phyloP scores from a whole-genome alignment of 495 filamentous ascomycete genomes.

The Poronia punctata region DNA sequence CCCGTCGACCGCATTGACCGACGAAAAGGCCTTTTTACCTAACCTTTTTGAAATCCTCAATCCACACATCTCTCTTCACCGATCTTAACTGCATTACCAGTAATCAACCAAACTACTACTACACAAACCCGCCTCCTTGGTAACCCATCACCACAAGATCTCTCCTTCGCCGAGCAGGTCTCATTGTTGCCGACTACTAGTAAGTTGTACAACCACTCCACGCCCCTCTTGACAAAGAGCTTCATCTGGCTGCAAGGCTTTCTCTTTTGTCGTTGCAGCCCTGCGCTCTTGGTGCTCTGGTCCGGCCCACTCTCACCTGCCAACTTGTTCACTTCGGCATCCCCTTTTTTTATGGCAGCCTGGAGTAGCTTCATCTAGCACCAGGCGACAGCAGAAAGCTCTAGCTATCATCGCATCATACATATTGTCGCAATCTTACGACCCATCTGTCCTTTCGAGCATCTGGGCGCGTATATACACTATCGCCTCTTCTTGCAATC shows the following conservation, averaged over 20 bases:
- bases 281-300: conserved; percentile 5
- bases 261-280: conserved; percentile 5
- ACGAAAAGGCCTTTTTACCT: conserved; percentile 33
- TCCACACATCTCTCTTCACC: conserved; percentile 26
- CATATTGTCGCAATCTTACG: conserved; percentile 6
- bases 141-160: conserved; percentile 29
- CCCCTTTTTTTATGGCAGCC: conserved; percentile 26
- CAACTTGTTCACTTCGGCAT: conserved; percentile 17
- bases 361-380: conserved; percentile 9
- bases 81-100: conserved; percentile 23
- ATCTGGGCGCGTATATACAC: conserved; percentile 15
- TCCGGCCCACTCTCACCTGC: conserved; percentile 4
- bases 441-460: conserved; percentile 25
- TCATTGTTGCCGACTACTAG: conserved; percentile 27
- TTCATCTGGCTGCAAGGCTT: not conserved
- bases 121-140: conserved; percentile 23
- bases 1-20: conserved; percentile 6
- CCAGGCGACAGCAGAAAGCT: too few species aligned
- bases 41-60: conserved; percentile 24
- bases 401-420: conserved; percentile 1
- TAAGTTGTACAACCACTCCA: conserved; percentile 15
- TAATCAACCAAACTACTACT: conserved; percentile 13
- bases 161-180: conserved; percentile 32
- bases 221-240: conserved; percentile 5
- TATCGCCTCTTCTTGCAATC: conserved; percentile 15